These are phyloP conservation scores for Apiospora hydei DNA, from an alignment of 2,329 filamentous ascomycete genomes.

Conservation along the genomic window DNA sequence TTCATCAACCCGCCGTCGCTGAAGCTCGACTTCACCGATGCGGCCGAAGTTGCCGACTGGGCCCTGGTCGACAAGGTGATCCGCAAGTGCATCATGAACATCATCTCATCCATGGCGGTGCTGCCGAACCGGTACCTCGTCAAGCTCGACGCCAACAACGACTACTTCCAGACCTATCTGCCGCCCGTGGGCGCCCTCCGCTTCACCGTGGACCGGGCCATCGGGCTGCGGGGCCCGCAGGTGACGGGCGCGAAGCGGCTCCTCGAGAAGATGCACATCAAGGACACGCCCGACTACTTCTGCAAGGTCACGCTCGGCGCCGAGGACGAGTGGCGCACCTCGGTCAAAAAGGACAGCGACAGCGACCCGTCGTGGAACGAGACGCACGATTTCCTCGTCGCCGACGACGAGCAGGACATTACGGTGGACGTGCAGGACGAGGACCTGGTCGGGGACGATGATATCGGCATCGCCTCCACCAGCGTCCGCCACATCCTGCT, in stretches of 20 bases:
- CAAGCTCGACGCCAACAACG: slow-evolving; percentile 53
- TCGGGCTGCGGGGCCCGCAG: slow-evolving; percentile 33
- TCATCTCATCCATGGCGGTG: slow-evolving; percentile 53
- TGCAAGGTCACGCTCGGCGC: slow-evolving; percentile 52
- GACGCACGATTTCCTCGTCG: slow-evolving; percentile 55
- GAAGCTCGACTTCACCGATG: slow-evolving; percentile 54
- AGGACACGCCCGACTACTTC: slow-evolving; percentile 56
- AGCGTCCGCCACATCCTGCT: slow-evolving; percentile 44
- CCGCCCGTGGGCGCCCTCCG: slow-evolving; percentile 51
- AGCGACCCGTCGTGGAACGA: slow-evolving; percentile 55
- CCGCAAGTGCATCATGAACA: slow-evolving; percentile 52
- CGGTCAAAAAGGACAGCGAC: slow-evolving; percentile 50
- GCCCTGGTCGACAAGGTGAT: slow-evolving; percentile 45
- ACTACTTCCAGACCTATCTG: slow-evolving; percentile 57
- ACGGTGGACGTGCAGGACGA: slow-evolving; percentile 51
- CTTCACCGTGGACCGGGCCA: slow-evolving; percentile 50
- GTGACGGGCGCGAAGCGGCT: slow-evolving; percentile 43
- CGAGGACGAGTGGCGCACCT: slow-evolving; percentile 52
- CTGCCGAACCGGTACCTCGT: slow-evolving; percentile 58
- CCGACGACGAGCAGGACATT: slow-evolving; percentile 53
- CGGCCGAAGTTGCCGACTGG: slow-evolving; percentile 28
- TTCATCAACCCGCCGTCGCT: slow-evolving; percentile 57
- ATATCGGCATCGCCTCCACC: slow-evolving; percentile 51
- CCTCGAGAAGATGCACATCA: slow-evolving; percentile 48
- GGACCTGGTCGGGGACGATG: slow-evolving; percentile 55